Evolutionary conservation across 345 rosid genomes (phyloP).

Genomic region (Geranium brycei): DNA sequence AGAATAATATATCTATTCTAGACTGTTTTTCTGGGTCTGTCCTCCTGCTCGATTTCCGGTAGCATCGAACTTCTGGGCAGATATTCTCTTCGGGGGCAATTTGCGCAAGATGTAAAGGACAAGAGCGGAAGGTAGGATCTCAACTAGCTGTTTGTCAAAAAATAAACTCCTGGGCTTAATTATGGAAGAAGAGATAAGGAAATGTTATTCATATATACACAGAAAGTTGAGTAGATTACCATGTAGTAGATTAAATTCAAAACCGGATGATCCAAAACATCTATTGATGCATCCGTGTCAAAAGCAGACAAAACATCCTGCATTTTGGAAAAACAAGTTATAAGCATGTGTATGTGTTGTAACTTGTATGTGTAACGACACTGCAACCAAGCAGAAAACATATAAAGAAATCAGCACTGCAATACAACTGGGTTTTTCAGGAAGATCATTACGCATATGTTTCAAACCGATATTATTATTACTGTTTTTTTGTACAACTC

Average conservation of each 20-base stretch:
- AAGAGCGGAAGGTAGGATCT: slow-evolving; percentile 90
- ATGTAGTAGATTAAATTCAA: slow-evolving; percentile 82
- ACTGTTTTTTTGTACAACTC: too few relatives aligned
- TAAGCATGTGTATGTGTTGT: neutral
- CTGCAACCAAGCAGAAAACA: neutral
- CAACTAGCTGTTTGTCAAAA: slow-evolving; percentile 50
- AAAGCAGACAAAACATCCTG: slow-evolving; percentile 83
- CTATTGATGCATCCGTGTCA: slow-evolving; percentile 59
- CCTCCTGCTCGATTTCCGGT: slow-evolving; percentile 6
- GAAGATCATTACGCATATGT: too few relatives aligned
- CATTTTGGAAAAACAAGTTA: slow-evolving; percentile 5
- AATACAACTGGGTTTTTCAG: too few relatives aligned
- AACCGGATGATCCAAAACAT: slow-evolving; percentile 84
- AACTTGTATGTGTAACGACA: neutral
- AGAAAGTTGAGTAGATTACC: slow-evolving; percentile 25
- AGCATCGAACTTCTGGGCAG: slow-evolving; percentile 29
- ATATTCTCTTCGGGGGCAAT: slow-evolving; percentile 87
- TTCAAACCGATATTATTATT: too few relatives aligned
- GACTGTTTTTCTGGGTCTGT: slow-evolving; percentile 13
- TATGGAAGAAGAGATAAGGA: neutral
- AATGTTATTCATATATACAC: neutral
- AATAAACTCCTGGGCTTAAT: neutral
- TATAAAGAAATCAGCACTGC: neutral
- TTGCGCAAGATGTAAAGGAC: slow-evolving; percentile 84
- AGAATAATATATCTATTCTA: slow-evolving; percentile 8